Evolutionary conservation across 2,329 filamentous ascomycete species (phyloP), one percentile per base, ranked within the genome.

Genomic region (Lasiodiplodia hormozganensis): DNA sequence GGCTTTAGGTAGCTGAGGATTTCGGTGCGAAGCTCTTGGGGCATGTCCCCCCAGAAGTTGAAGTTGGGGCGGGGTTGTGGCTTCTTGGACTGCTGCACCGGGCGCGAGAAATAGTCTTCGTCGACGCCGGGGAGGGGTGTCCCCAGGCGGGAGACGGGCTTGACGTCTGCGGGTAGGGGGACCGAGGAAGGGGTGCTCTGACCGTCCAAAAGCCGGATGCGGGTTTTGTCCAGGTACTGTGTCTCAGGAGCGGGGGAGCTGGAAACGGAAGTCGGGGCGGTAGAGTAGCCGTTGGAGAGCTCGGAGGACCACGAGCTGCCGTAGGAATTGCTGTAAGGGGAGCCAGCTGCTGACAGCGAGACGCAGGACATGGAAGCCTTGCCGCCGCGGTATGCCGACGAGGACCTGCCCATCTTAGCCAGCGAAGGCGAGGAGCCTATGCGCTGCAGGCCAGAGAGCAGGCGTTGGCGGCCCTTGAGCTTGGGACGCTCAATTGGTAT

Each of bases 371-470:
- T 85, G 12, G 88, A 89, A 3, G 84, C 88, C 82, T 84, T 93
- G 21, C 83, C 83, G 70, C 84, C 81, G 11, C 90, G 88, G 74
- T 90, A 91, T 74, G 87, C 90, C 69, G 88, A 86, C 7, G 92
- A 90, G 68, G 88, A 83, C 69, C 91, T 87, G 68, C 88, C 86
- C 66, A 89, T 79, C 69, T 87, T 87, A 51, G 86, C 84, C 62
- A 97, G 82, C 18, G 91, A 92, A 0, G 92, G 90, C 7, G 90
- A 93, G 0, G 93, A 97, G 12, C 92, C 90, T 75, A 96, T 95
- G 69, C 92, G 90, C 70, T 95, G 90, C 60, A 97, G 85, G 38
- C 90, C 88, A 71, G 89, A 89, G 21, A 96, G 83, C 40, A 97
- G 80, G 69, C 90, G 88, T 73, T 90, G 88, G 57, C 91, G 88